Evolutionary conservation across 192 early-diverging fungal species (phyloP), one percentile per base, ranked within the genome.

Genomic region (Rhizoclosmatium globosum): DNA sequence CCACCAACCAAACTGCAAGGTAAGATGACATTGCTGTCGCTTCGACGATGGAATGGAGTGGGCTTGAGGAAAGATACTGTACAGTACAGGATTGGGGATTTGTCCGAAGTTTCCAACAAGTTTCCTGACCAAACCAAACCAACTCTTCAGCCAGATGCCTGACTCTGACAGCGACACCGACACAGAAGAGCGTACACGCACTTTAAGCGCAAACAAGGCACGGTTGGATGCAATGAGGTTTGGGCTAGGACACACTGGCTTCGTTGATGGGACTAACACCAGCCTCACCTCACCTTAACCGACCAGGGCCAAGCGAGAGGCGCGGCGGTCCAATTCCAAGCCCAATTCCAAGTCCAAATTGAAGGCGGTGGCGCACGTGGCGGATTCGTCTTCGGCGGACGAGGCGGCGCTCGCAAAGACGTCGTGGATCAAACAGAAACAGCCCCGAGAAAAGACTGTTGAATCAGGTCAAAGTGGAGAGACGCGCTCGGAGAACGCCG

Each of bases 171-270:
- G 31, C 31, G 31, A 31, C 31, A 31, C 31, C 31, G 31, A 31
- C 31, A 31, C 31, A 31, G 31, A 31, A 31, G 31, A 31, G 31
- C 31, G 31, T 31, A 31, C 31, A 31, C 31, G 31, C 31, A 31
- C 31, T 31, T 31, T 65, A 39, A 15, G 21, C 39, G 19, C 64
- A 19, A 65, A 65, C 64, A 65, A 65, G 21, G 64, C 64, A 38
- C 64, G 64, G n/a, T 39, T 65, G 19, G 64, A 65, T 2, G 64
- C n/a, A 38, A 65, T 65, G 64, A n/a, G 64, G 64, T 65, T 38
- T 38, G 21, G 38, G 39, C 64, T 15, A 6, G 21, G 2, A 9
- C n/a, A 65, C 57, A 4, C 57, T n/a, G 19, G 21, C 57, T 6
- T 21, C 57, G 17, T 57, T 21, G 3, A 6, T 58, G 19, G 17